Conservation (phyloP, 768 basidiomycete genomes). For the Leccinum imitatum region DNA sequence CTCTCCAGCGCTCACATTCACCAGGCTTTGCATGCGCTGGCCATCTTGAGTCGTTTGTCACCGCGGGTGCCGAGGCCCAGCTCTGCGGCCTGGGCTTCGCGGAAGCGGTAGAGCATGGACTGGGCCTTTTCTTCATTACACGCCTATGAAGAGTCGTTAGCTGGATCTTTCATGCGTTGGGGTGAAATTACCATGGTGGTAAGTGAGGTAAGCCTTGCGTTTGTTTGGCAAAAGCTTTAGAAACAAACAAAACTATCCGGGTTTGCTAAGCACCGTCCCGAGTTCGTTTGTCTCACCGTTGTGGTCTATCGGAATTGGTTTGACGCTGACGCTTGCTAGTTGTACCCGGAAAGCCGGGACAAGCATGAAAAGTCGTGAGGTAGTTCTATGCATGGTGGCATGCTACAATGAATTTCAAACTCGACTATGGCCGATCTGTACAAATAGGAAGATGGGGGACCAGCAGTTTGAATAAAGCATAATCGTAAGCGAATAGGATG, state of each 20-base stretch:
- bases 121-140: slow-evolving; percentile 99
- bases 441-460: background rate
- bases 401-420: too few relatives aligned
- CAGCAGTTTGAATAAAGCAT: too few relatives aligned
- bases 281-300: too few relatives aligned
- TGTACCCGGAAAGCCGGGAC: too few relatives aligned
- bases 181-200: slow-evolving; percentile 14
- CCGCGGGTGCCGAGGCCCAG: slow-evolving; percentile 84
- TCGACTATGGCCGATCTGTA: too few relatives aligned
- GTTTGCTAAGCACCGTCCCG: too few relatives aligned
- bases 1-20: slow-evolving; percentile 95
- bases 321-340: too few relatives aligned
- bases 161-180: background rate
- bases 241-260: slow-evolving; percentile 21
- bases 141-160: slow-evolving; percentile 49
- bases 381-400: too few relatives aligned
- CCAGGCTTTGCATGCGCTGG: slow-evolving; percentile 86
- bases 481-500: too few relatives aligned
- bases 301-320: too few relatives aligned
- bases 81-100: slow-evolving; percentile 94
- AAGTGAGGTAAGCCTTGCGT: background rate
- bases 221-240: slow-evolving; percentile 29
- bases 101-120: slow-evolving; percentile 92
- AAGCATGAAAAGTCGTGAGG: too few relatives aligned
- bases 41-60: slow-evolving; percentile 91